Base-by-base conservation (phyloP, 2,329 filamentous ascomycete species). In the Penicillium corylophilum region DNA sequence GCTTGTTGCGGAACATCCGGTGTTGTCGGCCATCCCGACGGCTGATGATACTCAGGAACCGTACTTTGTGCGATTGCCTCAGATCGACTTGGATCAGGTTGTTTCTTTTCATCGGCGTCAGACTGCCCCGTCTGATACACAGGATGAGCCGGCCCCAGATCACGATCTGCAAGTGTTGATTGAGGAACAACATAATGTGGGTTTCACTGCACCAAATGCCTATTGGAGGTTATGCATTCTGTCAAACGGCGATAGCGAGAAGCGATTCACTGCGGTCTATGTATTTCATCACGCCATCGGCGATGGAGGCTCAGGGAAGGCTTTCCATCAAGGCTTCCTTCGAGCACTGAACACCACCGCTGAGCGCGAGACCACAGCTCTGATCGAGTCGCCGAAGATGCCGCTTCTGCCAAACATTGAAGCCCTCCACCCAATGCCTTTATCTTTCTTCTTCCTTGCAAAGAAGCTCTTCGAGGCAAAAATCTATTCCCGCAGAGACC, bases 251-350 rank as follows among this genome's bases (percentile, higher is more conserved):
- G 56, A 53, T 8, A 50, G 62, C 28, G 16, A 57, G 2, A 58
- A 48, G 2, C 56, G 53, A 2, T 79, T 80, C 51, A 76, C 74
- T 0, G 74, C 71, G 1, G 63, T 62, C 2, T 80, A 77, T 62
- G 64, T 79, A 9, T 78, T 69, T 54, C 78, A 81, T 50, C 78
- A 80, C 63, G 74, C 72, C 2, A 65, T 80, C 44, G 73, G 72
- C 2, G 78, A 81, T 56, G 77, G 77, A 1, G 63, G 62, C 8
- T 77, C 75, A 0, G 75, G 73, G 0, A 68, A 76, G 24, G 66
- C 73, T 0, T 79, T 80, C 53, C 77, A 79, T 48, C 59, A 65
- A 8, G 64, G 68, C 0, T 75, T 80, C 33, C 66, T 73, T 4
- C 55, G 60, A 5, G 73, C 71, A 4, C 53, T 79, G 12, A 54